Conservation (phyloP, 495 filamentous ascomycete genomes). For the Penicillium cosmopolitanum region DNA sequence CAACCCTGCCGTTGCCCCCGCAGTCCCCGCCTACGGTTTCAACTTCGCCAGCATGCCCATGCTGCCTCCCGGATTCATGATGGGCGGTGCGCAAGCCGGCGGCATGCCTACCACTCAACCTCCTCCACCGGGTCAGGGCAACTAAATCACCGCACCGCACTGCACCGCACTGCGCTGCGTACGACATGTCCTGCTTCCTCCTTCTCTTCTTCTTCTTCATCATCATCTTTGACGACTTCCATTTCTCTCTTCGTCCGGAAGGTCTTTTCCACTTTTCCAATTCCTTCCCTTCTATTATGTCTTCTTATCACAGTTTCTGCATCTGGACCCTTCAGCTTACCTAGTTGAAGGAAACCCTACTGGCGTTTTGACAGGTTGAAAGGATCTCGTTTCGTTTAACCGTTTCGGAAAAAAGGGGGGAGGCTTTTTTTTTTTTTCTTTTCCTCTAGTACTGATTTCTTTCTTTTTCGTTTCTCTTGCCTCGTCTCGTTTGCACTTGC, state of each 20-base stretch:
- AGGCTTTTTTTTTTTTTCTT: not conserved
- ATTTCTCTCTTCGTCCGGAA: conserved; percentile 9
- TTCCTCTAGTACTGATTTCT: not conserved
- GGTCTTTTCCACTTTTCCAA: conserved; percentile 8
- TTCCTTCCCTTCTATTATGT: conserved; percentile 3
- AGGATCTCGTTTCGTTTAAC: conserved; percentile 2
- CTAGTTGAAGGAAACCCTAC: conserved; percentile 7
- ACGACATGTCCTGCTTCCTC: not conserved
- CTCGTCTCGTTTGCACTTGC: not conserved
- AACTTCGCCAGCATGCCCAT: conserved; percentile 70
- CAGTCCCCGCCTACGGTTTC: conserved; percentile 70
- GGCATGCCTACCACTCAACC: conserved; percentile 41
- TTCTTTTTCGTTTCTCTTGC: not conserved
- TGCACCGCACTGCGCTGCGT: not conserved
- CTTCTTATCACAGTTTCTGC: conserved; percentile 10
- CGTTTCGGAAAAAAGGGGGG: conserved; percentile 2
- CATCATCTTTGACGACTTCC: conserved; percentile 12
- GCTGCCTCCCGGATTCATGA: conserved; percentile 67
- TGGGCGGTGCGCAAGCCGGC: conserved; percentile 46
- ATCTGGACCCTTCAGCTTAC: conserved; percentile 11
- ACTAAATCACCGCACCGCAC: conserved; percentile 24
- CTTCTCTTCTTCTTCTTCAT: not conserved
- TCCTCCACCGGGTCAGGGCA: conserved; percentile 51
- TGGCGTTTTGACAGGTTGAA: conserved; percentile 11
- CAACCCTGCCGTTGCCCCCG: conserved; percentile 60